phyloP scores from a whole-genome alignment of 805 yeast genomes.

The Kodamaea jinghongensis region DNA sequence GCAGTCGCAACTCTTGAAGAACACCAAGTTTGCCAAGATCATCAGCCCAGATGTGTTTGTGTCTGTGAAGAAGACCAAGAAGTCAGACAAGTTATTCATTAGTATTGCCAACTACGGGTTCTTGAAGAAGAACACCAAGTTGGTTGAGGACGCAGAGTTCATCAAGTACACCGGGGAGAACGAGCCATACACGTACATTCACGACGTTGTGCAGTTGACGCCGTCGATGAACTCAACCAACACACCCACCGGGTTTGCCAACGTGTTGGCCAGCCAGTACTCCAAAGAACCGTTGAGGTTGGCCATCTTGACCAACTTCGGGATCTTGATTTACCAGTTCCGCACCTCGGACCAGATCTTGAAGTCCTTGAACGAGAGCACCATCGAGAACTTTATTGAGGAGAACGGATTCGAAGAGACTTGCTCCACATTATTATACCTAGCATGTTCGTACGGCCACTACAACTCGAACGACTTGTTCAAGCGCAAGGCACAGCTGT shows the following conservation, averaged over 20 bases:
- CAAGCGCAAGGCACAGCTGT: conserved; percentile 47
- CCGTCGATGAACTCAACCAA: conserved; percentile 69
- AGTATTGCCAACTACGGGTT: conserved; percentile 85
- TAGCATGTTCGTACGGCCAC: conserved; percentile 69
- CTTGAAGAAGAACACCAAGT: conserved; percentile 65
- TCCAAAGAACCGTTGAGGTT: conserved; percentile 61
- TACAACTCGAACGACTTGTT: conserved; percentile 47
- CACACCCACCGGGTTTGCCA: conserved; percentile 79
- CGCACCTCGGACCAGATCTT: conserved; percentile 79
- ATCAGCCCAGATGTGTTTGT: conserved; percentile 86
- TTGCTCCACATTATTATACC: conserved; percentile 81
- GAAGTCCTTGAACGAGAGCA: conserved; percentile 62
- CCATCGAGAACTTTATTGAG: conserved; percentile 64
- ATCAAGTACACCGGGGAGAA: conserved; percentile 31
- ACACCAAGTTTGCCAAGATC: conserved; percentile 56
- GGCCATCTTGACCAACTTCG: conserved; percentile 78
- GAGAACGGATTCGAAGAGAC: conserved; percentile 88
- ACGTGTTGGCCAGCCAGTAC: conserved; percentile 85
- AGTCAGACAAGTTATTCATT: conserved; percentile 56
- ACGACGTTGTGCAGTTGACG: conserved; percentile 69
- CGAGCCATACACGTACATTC: conserved; percentile 44
- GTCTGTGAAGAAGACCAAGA: conserved; percentile 52
- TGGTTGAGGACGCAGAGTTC: conserved; percentile 79
- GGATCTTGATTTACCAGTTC: conserved; percentile 72
- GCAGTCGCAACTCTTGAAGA: conserved; percentile 55